These are phyloP conservation scores for Cladosporium sp. DNA, from an alignment of 2,329 filamentous ascomycete genomes.

Conservation along the genomic window DNA sequence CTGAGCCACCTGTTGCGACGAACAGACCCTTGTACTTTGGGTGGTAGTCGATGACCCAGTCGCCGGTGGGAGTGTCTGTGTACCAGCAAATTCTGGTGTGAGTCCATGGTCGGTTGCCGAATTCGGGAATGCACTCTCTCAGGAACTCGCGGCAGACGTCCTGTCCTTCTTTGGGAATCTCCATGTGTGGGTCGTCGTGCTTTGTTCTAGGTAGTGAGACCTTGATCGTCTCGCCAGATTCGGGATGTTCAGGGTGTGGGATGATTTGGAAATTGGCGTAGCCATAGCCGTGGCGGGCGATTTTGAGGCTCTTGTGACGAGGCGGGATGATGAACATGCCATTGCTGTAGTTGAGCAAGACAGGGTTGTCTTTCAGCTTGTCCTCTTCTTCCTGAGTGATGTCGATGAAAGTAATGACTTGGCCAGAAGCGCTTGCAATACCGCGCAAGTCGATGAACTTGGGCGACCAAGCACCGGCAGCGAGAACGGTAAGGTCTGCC, in stretches of 20 bases:
- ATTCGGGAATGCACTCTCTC: constrained; percentile 45
- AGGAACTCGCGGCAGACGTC: constrained; percentile 59
- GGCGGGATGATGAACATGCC: constrained; percentile 75
- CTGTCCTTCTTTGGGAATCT: constrained; percentile 58
- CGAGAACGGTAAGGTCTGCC: constrained; percentile 73
- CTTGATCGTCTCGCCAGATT: constrained; percentile 33
- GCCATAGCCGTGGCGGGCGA: constrained; percentile 48
- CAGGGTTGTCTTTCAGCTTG: constrained; percentile 61
- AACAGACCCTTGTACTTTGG: constrained; percentile 50
- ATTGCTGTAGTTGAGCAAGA: constrained; percentile 65
- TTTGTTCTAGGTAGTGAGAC: constrained; percentile 50
- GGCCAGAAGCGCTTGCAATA: constrained; percentile 74
- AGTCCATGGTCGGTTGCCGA: constrained; percentile 41
- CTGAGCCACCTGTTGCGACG: constrained; percentile 58
- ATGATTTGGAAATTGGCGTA: constrained; percentile 46
- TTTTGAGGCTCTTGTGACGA: constrained; percentile 40
- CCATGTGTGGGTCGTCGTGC: constrained; percentile 35
- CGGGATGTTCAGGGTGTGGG: constrained; percentile 41
- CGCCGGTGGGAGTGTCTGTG: constrained; percentile 52
- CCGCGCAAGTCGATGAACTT: constrained; percentile 73
- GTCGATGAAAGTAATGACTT: constrained; percentile 72
- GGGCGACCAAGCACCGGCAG: constrained; percentile 83
- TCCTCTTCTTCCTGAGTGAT: constrained; percentile 69
- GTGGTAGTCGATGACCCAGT: constrained; percentile 53
- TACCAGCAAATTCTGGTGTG: constrained; percentile 53